These are phyloP conservation scores for Fusarium siculi DNA, from an alignment of 2,329 filamentous ascomycete species.

Conservation along the genomic window DNA sequence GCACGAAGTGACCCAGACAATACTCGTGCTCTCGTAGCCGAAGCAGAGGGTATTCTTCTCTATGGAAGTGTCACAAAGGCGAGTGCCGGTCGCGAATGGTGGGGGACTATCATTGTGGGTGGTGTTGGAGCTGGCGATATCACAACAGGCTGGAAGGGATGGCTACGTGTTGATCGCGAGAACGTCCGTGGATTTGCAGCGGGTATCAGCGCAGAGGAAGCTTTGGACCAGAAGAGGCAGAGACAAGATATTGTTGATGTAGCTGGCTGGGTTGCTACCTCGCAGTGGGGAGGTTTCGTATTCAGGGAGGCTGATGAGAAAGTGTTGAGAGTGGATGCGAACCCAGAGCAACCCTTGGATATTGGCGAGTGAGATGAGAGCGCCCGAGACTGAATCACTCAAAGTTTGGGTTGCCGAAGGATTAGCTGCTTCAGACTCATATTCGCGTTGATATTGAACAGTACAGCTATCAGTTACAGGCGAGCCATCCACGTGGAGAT, in stretches of 20 bases:
- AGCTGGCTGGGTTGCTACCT: conserved; percentile 59
- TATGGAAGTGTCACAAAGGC: conserved; percentile 55
- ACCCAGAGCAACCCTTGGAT: not conserved
- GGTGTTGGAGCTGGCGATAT: conserved; percentile 50
- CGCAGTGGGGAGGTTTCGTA: conserved; percentile 61
- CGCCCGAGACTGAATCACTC: not conserved
- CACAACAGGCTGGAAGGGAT: conserved; percentile 56
- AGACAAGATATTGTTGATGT: conserved; percentile 55
- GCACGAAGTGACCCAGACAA: conserved; percentile 44
- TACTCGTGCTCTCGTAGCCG: conserved; percentile 51
- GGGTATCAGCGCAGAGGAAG: conserved; percentile 57
- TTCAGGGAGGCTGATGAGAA: conserved; percentile 47
- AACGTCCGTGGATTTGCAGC: conserved; percentile 53
- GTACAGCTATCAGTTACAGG: not conserved
- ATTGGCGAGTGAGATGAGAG: not conserved
- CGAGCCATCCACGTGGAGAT: not conserved
- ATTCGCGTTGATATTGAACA: not conserved
- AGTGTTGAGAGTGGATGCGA: not conserved
- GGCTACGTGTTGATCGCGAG: conserved; percentile 62
- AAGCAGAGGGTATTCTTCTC: conserved; percentile 60
- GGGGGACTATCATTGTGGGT: conserved; percentile 67
- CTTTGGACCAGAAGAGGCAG: conserved; percentile 52
- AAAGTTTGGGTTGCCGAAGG: not conserved
- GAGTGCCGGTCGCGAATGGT: conserved; percentile 62
- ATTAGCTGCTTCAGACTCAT: conserved; percentile 2